Percentiles rank a stretch among this genome's conserved stretches.
phyloP scores from a whole-genome alignment of 495 filamentous ascomycete species.

The Penicillium daleae region DNA sequence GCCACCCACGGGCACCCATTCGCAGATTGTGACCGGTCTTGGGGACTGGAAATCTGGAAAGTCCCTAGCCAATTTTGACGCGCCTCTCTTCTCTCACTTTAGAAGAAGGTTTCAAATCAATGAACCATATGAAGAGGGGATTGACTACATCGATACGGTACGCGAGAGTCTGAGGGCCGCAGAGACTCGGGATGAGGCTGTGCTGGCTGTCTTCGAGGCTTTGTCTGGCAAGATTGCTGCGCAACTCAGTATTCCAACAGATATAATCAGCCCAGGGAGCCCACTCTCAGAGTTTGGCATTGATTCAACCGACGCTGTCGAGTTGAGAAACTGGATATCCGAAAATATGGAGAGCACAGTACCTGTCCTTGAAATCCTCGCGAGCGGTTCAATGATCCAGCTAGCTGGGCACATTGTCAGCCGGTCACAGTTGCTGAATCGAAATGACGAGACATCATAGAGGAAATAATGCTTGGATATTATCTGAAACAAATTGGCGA shows the following conservation, averaged over 20 bases:
- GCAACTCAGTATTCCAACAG: slow-evolving; percentile 36
- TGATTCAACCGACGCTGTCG: slow-evolving; percentile 52
- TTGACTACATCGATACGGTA: slow-evolving; percentile 21
- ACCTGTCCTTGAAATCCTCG: slow-evolving; percentile 34
- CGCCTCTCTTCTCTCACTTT: slow-evolving; percentile 32
- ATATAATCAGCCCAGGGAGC: slow-evolving; percentile 41
- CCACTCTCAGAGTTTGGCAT: slow-evolving; percentile 42
- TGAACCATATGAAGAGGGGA: not conserved
- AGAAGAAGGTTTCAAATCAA: slow-evolving; percentile 16
- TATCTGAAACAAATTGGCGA: not conserved
- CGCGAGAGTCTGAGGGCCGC: slow-evolving; percentile 23
- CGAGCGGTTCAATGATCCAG: slow-evolving; percentile 26
- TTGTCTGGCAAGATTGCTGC: slow-evolving; percentile 32
- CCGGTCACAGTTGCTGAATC: slow-evolving; percentile 9
- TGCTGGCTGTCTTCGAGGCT: slow-evolving; percentile 25
- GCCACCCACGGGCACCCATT: not conserved
- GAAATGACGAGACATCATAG: not conserved
- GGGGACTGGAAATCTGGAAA: slow-evolving; percentile 31
- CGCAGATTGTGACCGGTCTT: slow-evolving; percentile 35
- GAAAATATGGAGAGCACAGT: slow-evolving; percentile 24
- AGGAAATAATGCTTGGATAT: not conserved
- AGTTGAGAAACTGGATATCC: slow-evolving; percentile 48
- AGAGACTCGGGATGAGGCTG: slow-evolving; percentile 33
- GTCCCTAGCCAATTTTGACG: slow-evolving; percentile 31
- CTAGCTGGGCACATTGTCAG: slow-evolving; percentile 26